Conservation (phyloP, 1,284 basidiomycete genomes). For the Fistulinella staudtii region DNA sequence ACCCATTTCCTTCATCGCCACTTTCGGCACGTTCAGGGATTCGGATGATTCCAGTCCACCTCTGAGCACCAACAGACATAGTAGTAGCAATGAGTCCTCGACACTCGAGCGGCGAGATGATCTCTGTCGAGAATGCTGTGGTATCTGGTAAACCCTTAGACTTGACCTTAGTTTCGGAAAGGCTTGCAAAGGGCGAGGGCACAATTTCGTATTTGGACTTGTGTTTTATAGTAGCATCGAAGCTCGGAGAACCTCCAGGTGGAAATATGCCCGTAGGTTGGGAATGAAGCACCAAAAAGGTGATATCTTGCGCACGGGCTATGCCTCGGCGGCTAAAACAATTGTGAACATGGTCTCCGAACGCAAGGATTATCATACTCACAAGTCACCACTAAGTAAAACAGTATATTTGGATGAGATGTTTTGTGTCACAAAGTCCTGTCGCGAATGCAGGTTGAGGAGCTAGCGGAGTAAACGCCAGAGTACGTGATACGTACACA, state of each 20-base stretch:
- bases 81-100: slow-evolving; percentile 42
- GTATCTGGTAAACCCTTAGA: slow-evolving; percentile 6
- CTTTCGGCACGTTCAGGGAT: slow-evolving; percentile 34
- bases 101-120: slow-evolving; percentile 38
- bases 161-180: slow-evolving; percentile 9
- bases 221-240: slow-evolving; percentile 16
- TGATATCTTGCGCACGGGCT: slow-evolving; percentile 34
- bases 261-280: slow-evolving; percentile 37
- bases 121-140: slow-evolving; percentile 32
- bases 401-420: slow-evolving; percentile 45
- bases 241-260: slow-evolving; percentile 20
- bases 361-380: slow-evolving; percentile 28
- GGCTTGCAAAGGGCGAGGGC: slow-evolving; percentile 14
- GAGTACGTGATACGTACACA: slow-evolving; percentile 32
- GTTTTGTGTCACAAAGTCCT: slow-evolving; percentile 45
- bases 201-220: slow-evolving; percentile 8
- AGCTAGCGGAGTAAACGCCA: neutral
- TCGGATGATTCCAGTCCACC: slow-evolving; percentile 49
- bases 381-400: slow-evolving; percentile 50
- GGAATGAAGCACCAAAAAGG: slow-evolving; percentile 44
- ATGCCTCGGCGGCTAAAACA: slow-evolving; percentile 42
- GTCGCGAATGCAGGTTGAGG: neutral
- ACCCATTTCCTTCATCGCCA: slow-evolving; percentile 13
- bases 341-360: slow-evolving; percentile 1
- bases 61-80: slow-evolving; percentile 28